Evolutionary conservation across 129 eudicot genomes (phyloP), one percentile per base, ranked within the genome.

Genomic region (Heracleum sosnowskyi): DNA sequence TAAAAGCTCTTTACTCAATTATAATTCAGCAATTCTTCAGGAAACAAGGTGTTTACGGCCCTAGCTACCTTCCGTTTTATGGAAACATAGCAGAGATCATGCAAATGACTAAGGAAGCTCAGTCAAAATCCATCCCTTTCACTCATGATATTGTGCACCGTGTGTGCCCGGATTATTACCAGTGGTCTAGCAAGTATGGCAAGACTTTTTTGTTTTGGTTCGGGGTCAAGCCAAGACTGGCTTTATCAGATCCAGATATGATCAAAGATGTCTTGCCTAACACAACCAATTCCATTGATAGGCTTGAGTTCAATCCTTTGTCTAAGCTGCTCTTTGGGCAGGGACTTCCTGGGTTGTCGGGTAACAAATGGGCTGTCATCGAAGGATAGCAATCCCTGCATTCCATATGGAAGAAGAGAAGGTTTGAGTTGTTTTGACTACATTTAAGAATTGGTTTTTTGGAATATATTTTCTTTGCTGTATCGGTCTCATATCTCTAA

Each of bases 201-300:
- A 89, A 85, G 76, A 82, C 86, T 36, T 89, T 93, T 37, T 53
- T 93, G 45, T 93, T 86, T 46, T 93, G 98, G 98, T 93, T 93
- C 55, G 98, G 98, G 81, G 57, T 88, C 28, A 89, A 77, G 75
- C 87, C 90, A 45, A 72, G 91, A 36, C n/a, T 93, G 66, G 98
- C 92, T 17, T 12, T 91, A 4, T 81, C 89, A 24, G 94, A 90
- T 40, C 93, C 92, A 70, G 90, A 84, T 18, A 70, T 90, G 88
- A 86, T 93, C 7, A 93, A 87, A 79, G 64, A 22, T 11, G 64
- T 55, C 29, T 55, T 89, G 89, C 42, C 53, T 3, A 69, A 74
- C 55, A 28, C 47, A 17, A 68, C 11, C 66, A 82, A 29, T 6
- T 35, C 39, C 15, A 78, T 86, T 26, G 78, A 53, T 47, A 83